A percentile compares a stretch with the other conserved stretches of the same genome.
Evolutionary conservation across 768 basidiomycete genomes (phyloP).

Genomic region (Boletales sp.): DNA sequence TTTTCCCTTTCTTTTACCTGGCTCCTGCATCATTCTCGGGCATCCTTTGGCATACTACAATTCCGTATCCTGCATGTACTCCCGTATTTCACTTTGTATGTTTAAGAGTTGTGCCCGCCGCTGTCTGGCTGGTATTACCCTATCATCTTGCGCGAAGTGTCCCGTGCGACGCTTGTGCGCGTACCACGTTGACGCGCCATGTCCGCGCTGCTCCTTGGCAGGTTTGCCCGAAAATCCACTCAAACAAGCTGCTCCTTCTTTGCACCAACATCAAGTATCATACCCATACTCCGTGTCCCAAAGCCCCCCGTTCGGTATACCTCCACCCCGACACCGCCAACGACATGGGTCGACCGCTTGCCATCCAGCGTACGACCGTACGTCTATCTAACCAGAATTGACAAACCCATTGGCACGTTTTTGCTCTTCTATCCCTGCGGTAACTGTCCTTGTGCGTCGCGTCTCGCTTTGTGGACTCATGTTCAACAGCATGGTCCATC

Average conservation of each 20-base stretch:
- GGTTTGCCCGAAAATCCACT: background rate
- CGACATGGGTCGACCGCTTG: slow-evolving; percentile 66
- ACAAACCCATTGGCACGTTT: slow-evolving; percentile 95
- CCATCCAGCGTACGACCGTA: slow-evolving; percentile 70
- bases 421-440: slow-evolving; percentile 93
- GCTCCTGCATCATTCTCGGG: slow-evolving; percentile 23
- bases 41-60: slow-evolving; percentile 28
- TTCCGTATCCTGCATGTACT: slow-evolving; percentile 27
- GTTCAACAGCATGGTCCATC: slow-evolving; percentile 85
- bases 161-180: background rate
- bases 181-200: slow-evolving; percentile 2
- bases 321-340: slow-evolving; percentile 17
- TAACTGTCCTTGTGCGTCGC: slow-evolving; percentile 26
- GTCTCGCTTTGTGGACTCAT: too few species aligned
- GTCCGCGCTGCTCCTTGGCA: slow-evolving; percentile 5
- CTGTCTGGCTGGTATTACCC: slow-evolving; percentile 6
- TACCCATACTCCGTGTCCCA: background rate
- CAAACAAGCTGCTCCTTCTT: too few species aligned
- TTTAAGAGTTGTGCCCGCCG: slow-evolving; percentile 6
- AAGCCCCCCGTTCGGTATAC: slow-evolving; percentile 12
- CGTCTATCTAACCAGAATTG: slow-evolving; percentile 79
- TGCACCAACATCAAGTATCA: background rate
- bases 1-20: background rate
- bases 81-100: slow-evolving; percentile 16
- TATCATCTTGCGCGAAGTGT: background rate